These are phyloP conservation scores for Eucalyptus curtisii DNA, from an alignment of 345 rosid genomes.

Conservation along the genomic window DNA sequence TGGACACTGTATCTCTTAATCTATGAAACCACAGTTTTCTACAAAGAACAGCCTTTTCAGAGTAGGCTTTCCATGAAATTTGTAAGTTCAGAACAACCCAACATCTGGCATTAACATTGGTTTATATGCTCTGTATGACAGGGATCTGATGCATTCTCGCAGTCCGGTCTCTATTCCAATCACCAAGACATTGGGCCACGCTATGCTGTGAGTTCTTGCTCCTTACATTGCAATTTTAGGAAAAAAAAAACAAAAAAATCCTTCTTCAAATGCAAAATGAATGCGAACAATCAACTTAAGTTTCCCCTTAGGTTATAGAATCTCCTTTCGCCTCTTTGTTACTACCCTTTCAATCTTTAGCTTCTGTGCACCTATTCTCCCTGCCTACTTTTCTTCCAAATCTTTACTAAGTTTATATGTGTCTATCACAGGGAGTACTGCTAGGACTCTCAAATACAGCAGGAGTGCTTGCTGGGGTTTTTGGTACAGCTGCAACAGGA, in stretches of 20 bases:
- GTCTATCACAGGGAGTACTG: constrained; percentile 65
- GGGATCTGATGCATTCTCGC: constrained; percentile 98
- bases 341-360: neutral
- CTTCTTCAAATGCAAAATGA: neutral
- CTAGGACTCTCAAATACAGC: constrained; percentile 92
- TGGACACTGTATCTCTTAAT: neutral
- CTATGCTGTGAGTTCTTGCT: constrained; percentile 56
- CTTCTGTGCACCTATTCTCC: neutral
- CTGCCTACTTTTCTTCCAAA: neutral
- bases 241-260: neutral
- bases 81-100: neutral
- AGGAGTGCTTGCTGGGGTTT: constrained; percentile 92
- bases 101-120: neutral
- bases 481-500: constrained; percentile 95
- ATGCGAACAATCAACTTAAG: neutral
- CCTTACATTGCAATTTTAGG: neutral
- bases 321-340: neutral
- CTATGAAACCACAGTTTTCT: neutral
- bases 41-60: neutral
- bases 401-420: neutral
- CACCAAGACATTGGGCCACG: constrained; percentile 99
- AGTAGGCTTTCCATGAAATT: neutral
- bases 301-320: neutral
- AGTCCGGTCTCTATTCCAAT: constrained; percentile 94
- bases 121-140: constrained; percentile 11